These are phyloP conservation scores for Sporobolomyces roseus DNA, from an alignment of 768 basidiomycete species.

Conservation along the genomic window DNA sequence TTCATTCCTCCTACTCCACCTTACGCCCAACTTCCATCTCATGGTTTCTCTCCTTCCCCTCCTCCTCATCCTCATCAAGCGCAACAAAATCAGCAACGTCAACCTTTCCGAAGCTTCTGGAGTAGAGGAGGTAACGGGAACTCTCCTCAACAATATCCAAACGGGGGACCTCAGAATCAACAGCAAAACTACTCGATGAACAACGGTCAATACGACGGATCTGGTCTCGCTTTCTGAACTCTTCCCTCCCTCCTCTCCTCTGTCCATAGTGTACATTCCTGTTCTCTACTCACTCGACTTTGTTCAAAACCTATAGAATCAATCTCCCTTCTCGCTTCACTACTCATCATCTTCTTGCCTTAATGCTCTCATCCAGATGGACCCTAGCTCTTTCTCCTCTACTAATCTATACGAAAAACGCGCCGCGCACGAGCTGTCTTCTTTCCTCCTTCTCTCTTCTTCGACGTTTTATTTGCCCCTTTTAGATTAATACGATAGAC, in stretches of 20 bases:
- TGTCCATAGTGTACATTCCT: neutral
- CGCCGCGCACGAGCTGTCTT: conserved; percentile 18
- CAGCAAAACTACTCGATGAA: neutral
- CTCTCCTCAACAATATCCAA: no score
- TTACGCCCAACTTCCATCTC: conserved; percentile 1
- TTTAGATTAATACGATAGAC: no score
- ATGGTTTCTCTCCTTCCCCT: conserved; percentile 40
- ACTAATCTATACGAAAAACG: neutral
- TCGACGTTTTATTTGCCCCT: no score
- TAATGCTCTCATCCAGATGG: neutral
- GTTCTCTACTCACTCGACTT: no score
- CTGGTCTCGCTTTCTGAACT: conserved; percentile 1
- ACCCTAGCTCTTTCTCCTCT: neutral
- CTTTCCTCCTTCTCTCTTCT: neutral
- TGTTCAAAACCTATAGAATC: no score
- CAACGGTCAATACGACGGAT: conserved; percentile 7
- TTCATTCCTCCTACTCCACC: conserved; percentile 14
- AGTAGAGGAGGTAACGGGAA: no score
- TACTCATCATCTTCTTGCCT: neutral
- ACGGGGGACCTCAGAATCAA: neutral
- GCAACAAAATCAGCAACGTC: conserved; percentile 16
- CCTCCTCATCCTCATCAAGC: conserved; percentile 7
- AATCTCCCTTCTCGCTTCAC: neutral
- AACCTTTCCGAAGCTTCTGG: conserved; percentile 17
- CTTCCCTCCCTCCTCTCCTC: neutral